Evolutionary conservation across 2,329 filamentous ascomycete species (phyloP), one percentile per base, ranked within the genome.

Genomic region (Arthroderma uncinatum): DNA sequence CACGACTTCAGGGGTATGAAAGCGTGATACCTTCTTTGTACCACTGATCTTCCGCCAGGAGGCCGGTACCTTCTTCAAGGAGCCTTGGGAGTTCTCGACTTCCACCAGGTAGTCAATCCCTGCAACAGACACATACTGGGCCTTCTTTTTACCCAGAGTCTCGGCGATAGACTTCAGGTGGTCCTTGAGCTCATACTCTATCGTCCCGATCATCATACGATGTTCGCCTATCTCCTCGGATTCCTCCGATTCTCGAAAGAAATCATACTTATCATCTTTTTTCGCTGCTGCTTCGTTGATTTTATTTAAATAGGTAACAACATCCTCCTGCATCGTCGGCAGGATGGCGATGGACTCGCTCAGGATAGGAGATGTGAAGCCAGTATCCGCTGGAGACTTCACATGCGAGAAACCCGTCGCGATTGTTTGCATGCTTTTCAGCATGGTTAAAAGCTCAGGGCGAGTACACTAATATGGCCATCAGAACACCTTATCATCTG

Each of bases 51-150:
- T 97, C 62, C 82, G 79, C 93, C 93, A 98, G 0, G 89, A 94
- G 2, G 93, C 92, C 0, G 93, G 93, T 0, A 98, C 89, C 58
- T 85, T 83, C 68, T 90, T 93, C 59, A 96, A 79, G 56, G 89
- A 82, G 0, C 79, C 71, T 9, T 73, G 75, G 21, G 66, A 79
- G 70, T 95, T 96, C 63, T 87, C 80, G 4, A 98, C 86, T 72
- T 97, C 93, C 65, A 98, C 88, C 19, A 98, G 81, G 68, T 89
- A 98, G 68, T 97, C 93, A 64, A 97, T 95, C 6, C 91, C 91
- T 1, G 89, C 82, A 6, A 93, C 87, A 0, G 89, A 93, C 25
- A 84, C 82, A 67, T 95, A 98, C 4, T 84, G 78, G 21, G 93
- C 81, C 48, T 83, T 81, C 63, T 82, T 86, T 67, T 84, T 86